Evolutionary conservation across 164 flowering plant genomes (phyloP).

Genomic region (Stephania cephalantha): DNA sequence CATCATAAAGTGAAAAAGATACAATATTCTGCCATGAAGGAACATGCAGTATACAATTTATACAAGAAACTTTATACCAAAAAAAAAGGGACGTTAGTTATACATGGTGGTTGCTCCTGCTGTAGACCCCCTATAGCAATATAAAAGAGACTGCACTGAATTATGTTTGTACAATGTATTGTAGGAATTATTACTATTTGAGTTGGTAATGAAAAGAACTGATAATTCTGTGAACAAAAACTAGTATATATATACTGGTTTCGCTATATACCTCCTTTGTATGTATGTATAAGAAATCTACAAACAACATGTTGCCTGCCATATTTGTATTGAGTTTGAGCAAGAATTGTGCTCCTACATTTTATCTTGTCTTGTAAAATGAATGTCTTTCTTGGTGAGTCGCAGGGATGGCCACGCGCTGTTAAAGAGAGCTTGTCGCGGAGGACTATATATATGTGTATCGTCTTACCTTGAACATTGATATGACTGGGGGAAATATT

Average conservation of each 20-base stretch:
- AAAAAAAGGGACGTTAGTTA: neutral
- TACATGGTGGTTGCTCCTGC: too few relatives aligned
- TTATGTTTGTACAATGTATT: too few relatives aligned
- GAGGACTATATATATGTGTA: neutral
- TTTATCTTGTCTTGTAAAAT: neutral
- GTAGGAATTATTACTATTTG: neutral
- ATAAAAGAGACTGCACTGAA: too few relatives aligned
- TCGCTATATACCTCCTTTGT: neutral
- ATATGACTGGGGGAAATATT: constrained; percentile 62
- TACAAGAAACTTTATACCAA: neutral
- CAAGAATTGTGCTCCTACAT: neutral
- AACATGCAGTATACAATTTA: neutral
- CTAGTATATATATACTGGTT: neutral
- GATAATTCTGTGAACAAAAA: neutral
- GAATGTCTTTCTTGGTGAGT: neutral
- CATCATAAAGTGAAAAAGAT: neutral
- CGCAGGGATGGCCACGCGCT: neutral
- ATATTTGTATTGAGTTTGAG: neutral
- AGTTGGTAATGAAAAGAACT: neutral
- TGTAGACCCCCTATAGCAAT: too few relatives aligned
- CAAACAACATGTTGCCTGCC: neutral
- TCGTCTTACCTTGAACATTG: constrained; percentile 20
- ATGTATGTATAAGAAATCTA: neutral
- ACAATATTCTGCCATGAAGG: constrained; percentile 1
- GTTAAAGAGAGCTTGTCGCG: too few relatives aligned